Evolutionary conservation across 2,329 filamentous ascomycete genomes (phyloP), one percentile per base, ranked within the genome.

Genomic region (Cercospora berteroae): DNA sequence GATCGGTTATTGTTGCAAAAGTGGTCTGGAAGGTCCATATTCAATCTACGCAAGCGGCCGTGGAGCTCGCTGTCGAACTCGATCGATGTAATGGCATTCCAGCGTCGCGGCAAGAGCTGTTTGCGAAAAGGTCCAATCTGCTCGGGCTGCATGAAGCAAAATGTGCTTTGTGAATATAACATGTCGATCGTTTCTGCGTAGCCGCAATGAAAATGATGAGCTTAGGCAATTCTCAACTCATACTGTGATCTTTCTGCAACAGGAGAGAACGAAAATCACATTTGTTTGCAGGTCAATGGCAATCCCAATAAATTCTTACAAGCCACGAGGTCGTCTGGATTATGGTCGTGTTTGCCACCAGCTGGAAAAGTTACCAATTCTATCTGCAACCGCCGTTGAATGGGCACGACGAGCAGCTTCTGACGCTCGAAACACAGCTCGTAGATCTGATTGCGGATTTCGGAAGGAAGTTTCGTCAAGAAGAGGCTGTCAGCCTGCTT

Each of bases 261-360:
- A 10, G 9, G n/a, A 18, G 13, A 36, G 5, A 18, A 23, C 18
- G 48, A n/a, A 27, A 25, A 6, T 60, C 20, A 60, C 59, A 62
- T 62, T 10, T 62, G 59, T 9, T 50, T 62, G 27, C 59, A 62
- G 6, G 59, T 62, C 39, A 62, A 50, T 27, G 59, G 39, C 9
- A 62, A 13, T 23, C 23, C 42, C 29, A 52, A 20, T 1, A 62
- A 23, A 20, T 3, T 18, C 2, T 50, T n/a, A 18, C 55, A 18
- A 5, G 9, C n/a, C 3, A 2, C 16, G 8, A 23, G 27, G 29
- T 58, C n/a, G 1, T 36, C 31, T 12, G 31, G 27, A 18, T 61
- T 2, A 13, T 16, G n/a, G 5, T 18, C 0, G 39, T 31, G 23
- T 36, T 3, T 39, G 13, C 23, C 23, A 7, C 4, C 7, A 6